Base-by-base conservation (phyloP, 441 rosid genomes). In the Gossypium trilobum region DNA sequence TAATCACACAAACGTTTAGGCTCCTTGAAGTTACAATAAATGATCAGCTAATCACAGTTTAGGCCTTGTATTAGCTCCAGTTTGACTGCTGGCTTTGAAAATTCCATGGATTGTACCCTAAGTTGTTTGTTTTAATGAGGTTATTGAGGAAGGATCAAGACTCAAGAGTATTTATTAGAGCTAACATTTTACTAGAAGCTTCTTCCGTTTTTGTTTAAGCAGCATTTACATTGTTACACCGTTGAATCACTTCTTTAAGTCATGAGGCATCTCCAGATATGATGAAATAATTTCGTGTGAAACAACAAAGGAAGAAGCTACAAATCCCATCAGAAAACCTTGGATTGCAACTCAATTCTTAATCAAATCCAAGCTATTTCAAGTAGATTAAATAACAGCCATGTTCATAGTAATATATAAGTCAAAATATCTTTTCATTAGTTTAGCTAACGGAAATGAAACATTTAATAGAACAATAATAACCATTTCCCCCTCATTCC, bases 1-100 rank as follows among this genome's bases (percentile, higher is more conserved):
- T 61, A 23, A 69, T 59, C 20, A 69, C 7, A 31, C 62, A 70
- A 61, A 68, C 63, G 16, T 44, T 50, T 11, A 52, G 70, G 54
- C 73, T 63, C 51, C 42, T 63, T 42, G 48, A 42, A 65, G 56
- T 25, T 56, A 74, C 61, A 58, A 54, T 3, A 19, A 19, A 58
- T 25, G 23, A 44, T 7, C 58, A 57, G 57, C 22, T 50, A 25
- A 50, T 27, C 22, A 51, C 17, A 27, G 14, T 25, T 1, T 3
- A 2, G 46, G 16, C 25, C 4, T 8, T 51, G 19, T 6, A 48
- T 67, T 1, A 67, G 16, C 51, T 67, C 17, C 23, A 67, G 17
- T 50, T 14, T 27, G 58, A 25, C 29, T 50, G 58, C 8, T 65
- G 29, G 44, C 36, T 25, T 25, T 67, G 22, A 22, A 67, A 67